These are phyloP conservation scores for Obelidium mucronatum DNA, from an alignment of 192 early-diverging fungal genomes.

Conservation along the genomic window DNA sequence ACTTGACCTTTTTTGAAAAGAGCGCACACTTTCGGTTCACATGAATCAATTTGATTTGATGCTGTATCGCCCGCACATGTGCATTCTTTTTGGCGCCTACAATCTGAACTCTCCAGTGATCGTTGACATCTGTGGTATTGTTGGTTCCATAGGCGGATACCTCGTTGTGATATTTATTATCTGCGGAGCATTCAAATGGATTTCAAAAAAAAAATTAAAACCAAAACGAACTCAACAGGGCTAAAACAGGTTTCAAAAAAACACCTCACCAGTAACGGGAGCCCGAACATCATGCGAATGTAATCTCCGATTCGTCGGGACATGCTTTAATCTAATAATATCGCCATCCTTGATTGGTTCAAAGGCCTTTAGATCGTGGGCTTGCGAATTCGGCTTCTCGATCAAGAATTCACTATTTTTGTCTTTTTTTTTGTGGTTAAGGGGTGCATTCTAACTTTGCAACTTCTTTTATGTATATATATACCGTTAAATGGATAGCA, in stretches of 20 bases:
- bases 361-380: constrained; percentile 40
- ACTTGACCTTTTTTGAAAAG: constrained; percentile 71
- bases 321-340: constrained; percentile 73
- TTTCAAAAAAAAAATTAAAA: too few species aligned
- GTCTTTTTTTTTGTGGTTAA: too few species aligned
- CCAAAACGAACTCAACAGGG: too few species aligned
- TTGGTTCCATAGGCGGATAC: constrained; percentile 59
- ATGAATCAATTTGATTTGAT: constrained; percentile 78
- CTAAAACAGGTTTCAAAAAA: too few species aligned
- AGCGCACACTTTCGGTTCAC: constrained; percentile 76
- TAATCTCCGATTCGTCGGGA: constrained; percentile 44
- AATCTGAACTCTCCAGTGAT: constrained; percentile 89
- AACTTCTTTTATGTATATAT: background rate
- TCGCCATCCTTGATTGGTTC: constrained; percentile 66
- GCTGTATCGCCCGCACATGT: constrained; percentile 65
- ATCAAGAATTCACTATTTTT: constrained; percentile 83
- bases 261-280: constrained; percentile 51
- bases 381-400: constrained; percentile 40
- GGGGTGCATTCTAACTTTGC: too few species aligned
- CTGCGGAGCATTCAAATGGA: too few species aligned
- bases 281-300: constrained; percentile 53
- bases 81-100: constrained; percentile 62
- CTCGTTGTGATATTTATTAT: constrained; percentile 55
- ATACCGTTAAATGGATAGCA: constrained; percentile 54
- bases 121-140: constrained; percentile 86